Evolutionary conservation across 2,329 filamentous ascomycete genomes (phyloP).

Genomic region (Stagonosporopsis tanaceti): DNA sequence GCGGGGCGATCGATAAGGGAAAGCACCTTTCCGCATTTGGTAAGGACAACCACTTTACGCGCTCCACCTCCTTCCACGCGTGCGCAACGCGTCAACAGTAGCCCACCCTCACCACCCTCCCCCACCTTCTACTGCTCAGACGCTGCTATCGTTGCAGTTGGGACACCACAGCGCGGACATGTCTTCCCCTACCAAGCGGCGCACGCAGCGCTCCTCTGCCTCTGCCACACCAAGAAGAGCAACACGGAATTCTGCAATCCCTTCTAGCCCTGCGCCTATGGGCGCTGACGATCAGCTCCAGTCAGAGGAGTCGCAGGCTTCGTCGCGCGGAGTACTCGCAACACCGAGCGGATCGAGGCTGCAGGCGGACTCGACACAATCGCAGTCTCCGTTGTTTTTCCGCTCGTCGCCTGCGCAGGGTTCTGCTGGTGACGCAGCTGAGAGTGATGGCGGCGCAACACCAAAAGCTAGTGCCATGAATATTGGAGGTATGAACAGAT

Average conservation of each 20-base stretch:
- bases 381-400: constrained; percentile 86
- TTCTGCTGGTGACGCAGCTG: constrained; percentile 53
- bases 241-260: constrained; percentile 62
- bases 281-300: constrained; percentile 55
- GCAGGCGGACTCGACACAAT: constrained; percentile 61
- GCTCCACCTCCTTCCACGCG: constrained; percentile 34
- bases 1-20: constrained; percentile 16
- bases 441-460: constrained; percentile 71
- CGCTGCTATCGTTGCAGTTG: constrained; percentile 8
- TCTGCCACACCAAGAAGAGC: constrained; percentile 64
- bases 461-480: constrained; percentile 70
- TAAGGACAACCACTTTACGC: constrained; percentile 29
- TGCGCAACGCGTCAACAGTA: constrained; percentile 31
- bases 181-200: constrained; percentile 68
- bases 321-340: constrained; percentile 48
- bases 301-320: constrained; percentile 52
- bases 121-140: neutral
- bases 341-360: constrained; percentile 58
- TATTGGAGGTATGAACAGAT: constrained; percentile 65
- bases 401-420: constrained; percentile 65
- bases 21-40: constrained; percentile 5
- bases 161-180: constrained; percentile 50
- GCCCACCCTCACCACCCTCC: constrained; percentile 27
- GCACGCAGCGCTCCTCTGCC: constrained; percentile 63
- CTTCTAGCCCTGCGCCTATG: constrained; percentile 58